phyloP scores from a whole-genome alignment of 345 rosid species.

The Eucalyptus curtisii region DNA sequence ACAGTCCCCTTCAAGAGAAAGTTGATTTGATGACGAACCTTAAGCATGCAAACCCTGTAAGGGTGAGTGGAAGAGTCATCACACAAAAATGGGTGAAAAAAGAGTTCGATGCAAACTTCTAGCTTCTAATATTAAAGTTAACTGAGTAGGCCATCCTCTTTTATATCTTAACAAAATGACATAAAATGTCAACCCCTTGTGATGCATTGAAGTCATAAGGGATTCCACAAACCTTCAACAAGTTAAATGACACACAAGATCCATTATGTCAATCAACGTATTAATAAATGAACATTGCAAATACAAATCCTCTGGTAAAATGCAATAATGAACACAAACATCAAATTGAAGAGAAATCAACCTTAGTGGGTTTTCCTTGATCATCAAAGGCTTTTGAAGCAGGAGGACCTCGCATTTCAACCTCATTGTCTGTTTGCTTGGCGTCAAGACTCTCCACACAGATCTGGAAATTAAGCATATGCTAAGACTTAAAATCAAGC shows the following conservation, averaged over 20 bases:
- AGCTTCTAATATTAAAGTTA: neutral
- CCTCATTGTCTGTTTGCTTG: constrained; percentile 69
- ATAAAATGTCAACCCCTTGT: neutral
- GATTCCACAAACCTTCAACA: neutral
- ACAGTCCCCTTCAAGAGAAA: neutral
- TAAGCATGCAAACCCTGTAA: neutral
- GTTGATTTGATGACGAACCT: neutral
- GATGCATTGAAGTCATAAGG: neutral
- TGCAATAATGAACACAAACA: neutral
- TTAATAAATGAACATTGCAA: neutral
- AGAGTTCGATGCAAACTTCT: neutral
- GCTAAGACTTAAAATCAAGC: neutral
- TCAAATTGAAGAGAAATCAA: constrained; percentile 1
- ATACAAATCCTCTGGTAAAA: neutral
- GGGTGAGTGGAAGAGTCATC: neutral
- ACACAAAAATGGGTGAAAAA: neutral
- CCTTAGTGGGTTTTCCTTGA: constrained; percentile 92
- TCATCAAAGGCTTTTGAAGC: constrained; percentile 81
- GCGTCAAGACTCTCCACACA: constrained; percentile 42
- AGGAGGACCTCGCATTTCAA: constrained; percentile 95
- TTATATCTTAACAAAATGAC: neutral
- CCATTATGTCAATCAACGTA: neutral
- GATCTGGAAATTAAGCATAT: constrained; percentile 33
- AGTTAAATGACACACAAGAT: neutral
- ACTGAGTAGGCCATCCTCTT: neutral